phyloP scores from a whole-genome alignment of 768 basidiomycete species.

The Naganishia onofrii region DNA sequence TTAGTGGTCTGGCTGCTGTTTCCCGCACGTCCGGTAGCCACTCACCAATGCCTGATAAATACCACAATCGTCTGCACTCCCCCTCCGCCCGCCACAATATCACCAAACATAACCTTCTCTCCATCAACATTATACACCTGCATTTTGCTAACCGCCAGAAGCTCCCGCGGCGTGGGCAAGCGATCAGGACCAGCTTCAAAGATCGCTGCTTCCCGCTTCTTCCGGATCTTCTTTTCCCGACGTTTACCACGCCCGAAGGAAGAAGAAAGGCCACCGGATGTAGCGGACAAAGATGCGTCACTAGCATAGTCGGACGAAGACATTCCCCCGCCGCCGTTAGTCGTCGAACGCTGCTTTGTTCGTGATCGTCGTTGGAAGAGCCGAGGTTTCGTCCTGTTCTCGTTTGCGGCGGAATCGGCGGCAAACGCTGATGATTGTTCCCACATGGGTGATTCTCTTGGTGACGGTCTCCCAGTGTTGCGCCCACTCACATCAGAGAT shows the following conservation, averaged over 20 bases:
- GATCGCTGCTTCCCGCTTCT: conserved; percentile 37
- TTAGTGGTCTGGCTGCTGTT: no score
- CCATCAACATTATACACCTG: conserved; percentile 69
- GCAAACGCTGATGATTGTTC: neutral
- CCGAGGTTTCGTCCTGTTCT: neutral
- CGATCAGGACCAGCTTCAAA: conserved; percentile 42
- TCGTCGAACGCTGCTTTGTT: neutral
- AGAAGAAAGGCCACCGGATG: neutral
- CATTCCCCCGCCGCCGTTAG: neutral
- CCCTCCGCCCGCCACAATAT: conserved; percentile 56
- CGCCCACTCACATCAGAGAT: neutral
- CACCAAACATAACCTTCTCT: conserved; percentile 64
- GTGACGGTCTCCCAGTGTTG: neutral
- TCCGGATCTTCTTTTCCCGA: conserved; percentile 25
- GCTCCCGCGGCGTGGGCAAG: conserved; percentile 60
- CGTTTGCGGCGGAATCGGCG: neutral
- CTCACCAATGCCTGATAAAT: conserved; percentile 79
- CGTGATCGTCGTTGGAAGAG: neutral
- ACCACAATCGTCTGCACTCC: conserved; percentile 64
- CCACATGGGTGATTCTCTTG: neutral
- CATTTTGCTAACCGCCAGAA: conserved; percentile 64
- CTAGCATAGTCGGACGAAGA: neutral
- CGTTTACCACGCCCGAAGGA: neutral
- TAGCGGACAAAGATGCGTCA: neutral
- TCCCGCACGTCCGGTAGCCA: no score